Evolutionary conservation across 2,329 filamentous ascomycete species (phyloP).

Genomic region (Colletotrichum costaricense): DNA sequence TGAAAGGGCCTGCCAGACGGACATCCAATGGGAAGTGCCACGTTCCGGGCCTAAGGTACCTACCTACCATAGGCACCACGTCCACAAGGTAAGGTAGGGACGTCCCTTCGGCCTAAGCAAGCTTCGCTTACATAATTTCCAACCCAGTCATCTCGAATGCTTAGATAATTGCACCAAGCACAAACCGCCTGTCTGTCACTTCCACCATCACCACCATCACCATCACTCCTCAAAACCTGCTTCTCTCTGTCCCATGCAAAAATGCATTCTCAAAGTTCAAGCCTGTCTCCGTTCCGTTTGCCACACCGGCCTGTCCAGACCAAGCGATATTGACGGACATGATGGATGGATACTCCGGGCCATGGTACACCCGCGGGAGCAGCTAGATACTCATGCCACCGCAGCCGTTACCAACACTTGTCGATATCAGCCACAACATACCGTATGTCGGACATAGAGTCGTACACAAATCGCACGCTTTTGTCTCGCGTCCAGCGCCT

Average conservation of each 20-base stretch:
- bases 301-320: conserved; percentile 4
- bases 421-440: neutral
- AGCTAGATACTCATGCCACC: neutral
- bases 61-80: too few species aligned
- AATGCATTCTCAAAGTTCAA: neutral
- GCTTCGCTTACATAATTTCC: too few species aligned
- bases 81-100: too few species aligned
- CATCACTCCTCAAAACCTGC: neutral
- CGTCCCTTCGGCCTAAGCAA: too few species aligned
- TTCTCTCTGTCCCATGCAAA: neutral
- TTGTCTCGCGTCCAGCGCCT: neutral
- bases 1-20: too few species aligned
- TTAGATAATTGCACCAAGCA: too few species aligned
- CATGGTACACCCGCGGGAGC: neutral
- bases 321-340: neutral
- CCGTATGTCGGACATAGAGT: neutral
- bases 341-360: neutral
- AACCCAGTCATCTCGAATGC: too few species aligned
- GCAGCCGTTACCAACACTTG: neutral
- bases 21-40: too few species aligned
- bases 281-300: conserved; percentile 29
- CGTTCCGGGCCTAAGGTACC: too few species aligned
- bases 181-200: too few species aligned
- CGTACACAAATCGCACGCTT: neutral
- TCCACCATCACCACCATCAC: too few species aligned